Conservation (phyloP, 345 rosid genomes). For the Carallia brachiata region DNA sequence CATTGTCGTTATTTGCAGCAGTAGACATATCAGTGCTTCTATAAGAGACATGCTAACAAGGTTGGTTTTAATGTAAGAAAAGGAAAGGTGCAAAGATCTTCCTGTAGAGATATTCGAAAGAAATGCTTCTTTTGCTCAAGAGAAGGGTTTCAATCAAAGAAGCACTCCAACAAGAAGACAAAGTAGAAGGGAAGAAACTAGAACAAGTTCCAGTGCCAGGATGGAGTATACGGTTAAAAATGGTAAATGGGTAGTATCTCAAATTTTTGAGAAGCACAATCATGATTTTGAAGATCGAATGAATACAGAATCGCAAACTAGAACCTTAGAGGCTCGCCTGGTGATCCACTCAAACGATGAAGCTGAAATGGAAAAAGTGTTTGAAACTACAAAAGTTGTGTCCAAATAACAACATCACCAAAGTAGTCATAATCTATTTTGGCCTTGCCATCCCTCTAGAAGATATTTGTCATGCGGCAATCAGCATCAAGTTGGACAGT, state of each 20-base stretch:
- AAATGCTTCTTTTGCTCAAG: slow-evolving; percentile 14
- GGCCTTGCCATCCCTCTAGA: too few species aligned
- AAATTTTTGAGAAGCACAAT: slow-evolving; percentile 9
- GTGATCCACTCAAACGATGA: neutral
- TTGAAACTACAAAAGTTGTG: neutral
- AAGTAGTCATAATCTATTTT: too few species aligned
- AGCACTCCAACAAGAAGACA: neutral
- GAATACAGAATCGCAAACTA: neutral
- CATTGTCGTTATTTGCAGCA: too few species aligned
- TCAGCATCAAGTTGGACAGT: too few species aligned
- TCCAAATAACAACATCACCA: too few species aligned
- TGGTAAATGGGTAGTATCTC: slow-evolving; percentile 23
- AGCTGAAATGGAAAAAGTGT: neutral
- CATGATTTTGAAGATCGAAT: slow-evolving; percentile 15
- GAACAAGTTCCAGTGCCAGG: slow-evolving; percentile 21
- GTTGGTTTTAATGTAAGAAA: slow-evolving; percentile 24
- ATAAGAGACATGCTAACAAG: slow-evolving; percentile 15
- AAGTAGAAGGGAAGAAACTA: slow-evolving; percentile 26
- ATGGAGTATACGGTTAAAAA: slow-evolving; percentile 9
- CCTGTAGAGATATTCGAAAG: slow-evolving; percentile 16
- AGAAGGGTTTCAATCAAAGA: slow-evolving; percentile 12
- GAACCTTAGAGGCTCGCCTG: slow-evolving; percentile 1
- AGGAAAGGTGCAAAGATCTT: slow-evolving; percentile 12
- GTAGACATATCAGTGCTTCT: neutral
- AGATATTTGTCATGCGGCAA: too few species aligned